Evolutionary conservation across 768 basidiomycete genomes (phyloP), one percentile per base, ranked within the genome.

Genomic region (Macrolepiota fuliginosa): DNA sequence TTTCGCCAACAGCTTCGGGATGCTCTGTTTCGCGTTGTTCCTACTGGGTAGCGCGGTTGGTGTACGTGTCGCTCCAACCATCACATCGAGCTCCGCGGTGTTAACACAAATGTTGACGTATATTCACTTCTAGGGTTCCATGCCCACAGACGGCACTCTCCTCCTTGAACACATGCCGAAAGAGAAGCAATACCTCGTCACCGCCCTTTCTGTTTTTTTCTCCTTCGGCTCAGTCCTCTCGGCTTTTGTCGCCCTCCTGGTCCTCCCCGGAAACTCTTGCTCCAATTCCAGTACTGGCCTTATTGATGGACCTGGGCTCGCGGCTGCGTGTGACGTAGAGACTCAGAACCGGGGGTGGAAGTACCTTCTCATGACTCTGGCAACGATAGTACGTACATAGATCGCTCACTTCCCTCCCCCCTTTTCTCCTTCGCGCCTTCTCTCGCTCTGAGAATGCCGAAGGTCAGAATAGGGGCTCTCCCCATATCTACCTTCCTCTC

Each of bases 61-160:
- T 56, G 96, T 92, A 74, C 74, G 87, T 76, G 40, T 42, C n/a
- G 17, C 15, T 19, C n/a, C 36, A 46, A 61, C 40, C 36, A 55
- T 46, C 36, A 13, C 22, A 13, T 49, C 22, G 22, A n/a, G 11
- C n/a, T 32, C n/a, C 36, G 6, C 61, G 17, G 27, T 51, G 35
- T 37, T 49, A 51, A 35, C 32, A 17, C 57, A 42, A 36, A 50
- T 22, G 52, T 42, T 24, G 27, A 37, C 42, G 19, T 53, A 32
- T 22, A 15, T 45, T 45, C 19, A 19, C 29, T 19, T 46, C 46
- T 61, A 95, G 92, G 90, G 95, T 42, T 89, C 93, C 46, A 96
- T 98, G 94, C 96, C 96, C 0, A 98, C 96, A 0, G 96, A 98
- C 66, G 95, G 96, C 5, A 98, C 94, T 0, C 84, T 96, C 3